These are phyloP conservation scores for Ogataea pilisensis DNA, from an alignment of 805 yeast species.

Conservation along the genomic window DNA sequence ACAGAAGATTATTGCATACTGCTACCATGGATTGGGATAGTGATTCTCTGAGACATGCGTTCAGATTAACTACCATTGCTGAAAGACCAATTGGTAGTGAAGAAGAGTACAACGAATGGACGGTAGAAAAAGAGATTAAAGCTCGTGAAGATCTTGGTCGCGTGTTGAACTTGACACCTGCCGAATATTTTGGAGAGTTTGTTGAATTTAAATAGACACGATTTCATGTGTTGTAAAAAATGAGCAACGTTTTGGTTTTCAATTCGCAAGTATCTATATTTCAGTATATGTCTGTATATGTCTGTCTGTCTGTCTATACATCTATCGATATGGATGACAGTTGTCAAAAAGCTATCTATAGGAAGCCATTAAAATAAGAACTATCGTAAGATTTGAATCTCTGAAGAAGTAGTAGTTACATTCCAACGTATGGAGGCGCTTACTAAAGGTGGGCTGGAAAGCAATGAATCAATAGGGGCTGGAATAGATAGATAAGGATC, in stretches of 20 bases:
- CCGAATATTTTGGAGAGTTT: constrained; percentile 5
- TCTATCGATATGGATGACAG: too few relatives aligned
- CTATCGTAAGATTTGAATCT: too few relatives aligned
- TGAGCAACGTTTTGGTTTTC: not conserved
- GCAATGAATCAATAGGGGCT: too few relatives aligned
- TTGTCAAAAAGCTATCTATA: too few relatives aligned
- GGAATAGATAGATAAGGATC: too few relatives aligned
- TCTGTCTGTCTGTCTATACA: too few relatives aligned
- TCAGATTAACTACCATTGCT: constrained; percentile 64
- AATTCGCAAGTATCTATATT: too few relatives aligned
- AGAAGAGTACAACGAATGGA: constrained; percentile 21
- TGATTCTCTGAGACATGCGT: constrained; percentile 60
- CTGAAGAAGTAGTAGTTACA: too few relatives aligned
- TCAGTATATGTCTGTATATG: too few relatives aligned
- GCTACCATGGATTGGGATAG: constrained; percentile 64
- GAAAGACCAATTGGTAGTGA: constrained; percentile 47
- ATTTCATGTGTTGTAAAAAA: not conserved
- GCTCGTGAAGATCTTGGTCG: not conserved
- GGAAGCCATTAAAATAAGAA: too few relatives aligned
- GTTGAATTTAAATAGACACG: not conserved
- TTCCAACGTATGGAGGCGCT: too few relatives aligned
- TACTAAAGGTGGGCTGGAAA: too few relatives aligned
- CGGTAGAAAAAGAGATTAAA: constrained; percentile 15
- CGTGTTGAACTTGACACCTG: constrained; percentile 27
- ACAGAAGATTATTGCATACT: constrained; percentile 60